These are phyloP conservation scores for Camellia sinensis DNA, from an alignment of 148 eudicot species.

Conservation along the genomic window DNA sequence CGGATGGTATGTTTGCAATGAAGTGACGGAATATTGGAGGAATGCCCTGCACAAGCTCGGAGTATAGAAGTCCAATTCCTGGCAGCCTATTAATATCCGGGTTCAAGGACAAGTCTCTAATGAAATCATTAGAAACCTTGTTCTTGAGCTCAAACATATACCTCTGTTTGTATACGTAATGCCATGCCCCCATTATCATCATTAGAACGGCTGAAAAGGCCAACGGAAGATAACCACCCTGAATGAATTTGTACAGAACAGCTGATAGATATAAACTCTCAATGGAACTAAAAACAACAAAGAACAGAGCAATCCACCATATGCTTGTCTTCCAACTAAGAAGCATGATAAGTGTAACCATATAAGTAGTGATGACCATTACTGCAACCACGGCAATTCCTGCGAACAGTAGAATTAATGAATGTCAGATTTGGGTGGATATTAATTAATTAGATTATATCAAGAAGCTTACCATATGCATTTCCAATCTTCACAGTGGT, in stretches of 20 bases:
- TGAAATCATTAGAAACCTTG: slow-evolving; percentile 23
- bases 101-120: slow-evolving; percentile 31
- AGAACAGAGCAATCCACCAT: slow-evolving; percentile 31
- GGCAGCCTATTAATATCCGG: slow-evolving; percentile 33
- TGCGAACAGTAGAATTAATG: slow-evolving; percentile 7
- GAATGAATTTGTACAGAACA: no score
- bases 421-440: background rate
- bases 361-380: slow-evolving; percentile 42
- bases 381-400: slow-evolving; percentile 52
- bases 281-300: slow-evolving; percentile 23
- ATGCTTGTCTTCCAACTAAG: slow-evolving; percentile 43
- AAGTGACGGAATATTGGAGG: slow-evolving; percentile 55
- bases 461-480: slow-evolving; percentile 60
- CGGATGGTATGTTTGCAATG: slow-evolving; percentile 38
- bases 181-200: no score
- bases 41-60: slow-evolving; percentile 60
- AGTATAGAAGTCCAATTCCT: slow-evolving; percentile 53
- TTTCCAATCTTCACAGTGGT: slow-evolving; percentile 63
- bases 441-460: background rate
- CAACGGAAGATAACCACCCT: no score
- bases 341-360: slow-evolving; percentile 48
- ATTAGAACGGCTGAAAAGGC: no score
- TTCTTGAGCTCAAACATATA: no score
- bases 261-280: slow-evolving; percentile 14
- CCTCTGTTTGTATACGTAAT: no score